Evolutionary conservation across 768 basidiomycete genomes (phyloP).

Genomic region (Exsudoporus frostii): DNA sequence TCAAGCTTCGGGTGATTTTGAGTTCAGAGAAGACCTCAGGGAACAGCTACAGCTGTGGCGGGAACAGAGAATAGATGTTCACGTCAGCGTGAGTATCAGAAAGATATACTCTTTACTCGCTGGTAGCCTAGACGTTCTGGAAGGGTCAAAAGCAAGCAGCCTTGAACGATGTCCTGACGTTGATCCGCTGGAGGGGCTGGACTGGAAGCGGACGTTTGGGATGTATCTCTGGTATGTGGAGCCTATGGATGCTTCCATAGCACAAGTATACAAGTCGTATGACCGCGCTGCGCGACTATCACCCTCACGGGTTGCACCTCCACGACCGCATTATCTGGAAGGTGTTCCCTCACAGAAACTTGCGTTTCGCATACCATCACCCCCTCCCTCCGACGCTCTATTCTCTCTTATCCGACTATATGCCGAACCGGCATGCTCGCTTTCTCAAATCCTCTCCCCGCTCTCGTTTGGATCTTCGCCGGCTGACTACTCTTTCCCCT

Average conservation of each 20-base stretch:
- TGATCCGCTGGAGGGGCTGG: slow-evolving; percentile 66
- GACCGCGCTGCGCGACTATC: slow-evolving; percentile 39
- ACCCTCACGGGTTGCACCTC: slow-evolving; percentile 44
- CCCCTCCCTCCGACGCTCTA: slow-evolving; percentile 63
- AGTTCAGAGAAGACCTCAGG: slow-evolving; percentile 68
- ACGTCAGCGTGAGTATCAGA: slow-evolving; percentile 64
- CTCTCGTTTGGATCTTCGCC: slow-evolving; percentile 73
- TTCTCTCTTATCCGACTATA: slow-evolving; percentile 80
- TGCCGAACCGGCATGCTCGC: slow-evolving; percentile 66
- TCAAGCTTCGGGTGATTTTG: slow-evolving; percentile 76
- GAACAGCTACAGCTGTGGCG: slow-evolving; percentile 83
- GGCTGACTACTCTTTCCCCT: slow-evolving; percentile 79
- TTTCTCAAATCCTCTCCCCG: slow-evolving; percentile 67
- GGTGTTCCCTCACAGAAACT: slow-evolving; percentile 19
- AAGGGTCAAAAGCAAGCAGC: slow-evolving; percentile 51
- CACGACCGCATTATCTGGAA: slow-evolving; percentile 59
- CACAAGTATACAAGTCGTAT: slow-evolving; percentile 66
- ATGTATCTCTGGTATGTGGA: slow-evolving; percentile 87
- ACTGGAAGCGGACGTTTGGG: slow-evolving; percentile 94
- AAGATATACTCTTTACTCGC: slow-evolving; percentile 82
- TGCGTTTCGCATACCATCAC: slow-evolving; percentile 42
- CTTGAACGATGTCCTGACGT: slow-evolving; percentile 54
- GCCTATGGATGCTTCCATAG: slow-evolving; percentile 65
- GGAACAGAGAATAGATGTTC: slow-evolving; percentile 66
- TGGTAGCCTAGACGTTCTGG: slow-evolving; percentile 64